Evolutionary conservation across 176 grass and related monocot genomes (phyloP), one percentile per base, ranked within the genome.

Genomic region (Saccharum officinarum): DNA sequence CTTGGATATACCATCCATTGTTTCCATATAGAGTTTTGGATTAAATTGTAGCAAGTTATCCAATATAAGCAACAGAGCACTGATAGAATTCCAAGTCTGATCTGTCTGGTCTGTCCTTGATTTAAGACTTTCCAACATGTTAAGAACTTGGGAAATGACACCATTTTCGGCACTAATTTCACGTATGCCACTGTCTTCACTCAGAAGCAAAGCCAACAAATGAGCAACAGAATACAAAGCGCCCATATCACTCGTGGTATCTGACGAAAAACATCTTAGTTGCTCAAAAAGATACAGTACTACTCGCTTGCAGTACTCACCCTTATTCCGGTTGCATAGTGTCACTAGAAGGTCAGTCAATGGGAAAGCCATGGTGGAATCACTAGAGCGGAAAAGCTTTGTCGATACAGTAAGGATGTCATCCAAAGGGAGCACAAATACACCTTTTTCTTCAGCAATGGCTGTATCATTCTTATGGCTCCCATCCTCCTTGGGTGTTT

Each of bases 341-440:
- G 91, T 91, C 66, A 91, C 73, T 62, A 96, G 82, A 80, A 96
- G 86, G 73, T 89, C 91, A 52, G 88, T 92, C 67, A 96, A 87
- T 64, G 87, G 61, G 50, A 93, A 93, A 78, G 87, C 86, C 76
- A 96, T 67, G 13, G 69, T 67, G 13, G 69, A 80, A 88, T 93
- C 89, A 44, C 61, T 67, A 76, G 67, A 85, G 54, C 73, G 71
- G 34, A 89, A 83, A 59, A 96, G 88, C 46, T 89, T 91, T 60
- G 86, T 82, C 37, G 86, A 85, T 67, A 88, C 86, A 52, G 81
- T 67, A 61, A 96, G 89, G 85, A 93, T 87, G 78, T 91, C 78
- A 78, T 93, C 94, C 66, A 89, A 81, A 77, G 91, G 89, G 34
- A 88, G 84, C 63, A 83, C 28, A 52, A 77, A 77, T 18, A 79